These are phyloP conservation scores for Talaromyces sp. DNA, from an alignment of 2,329 filamentous ascomycete genomes.

Conservation along the genomic window DNA sequence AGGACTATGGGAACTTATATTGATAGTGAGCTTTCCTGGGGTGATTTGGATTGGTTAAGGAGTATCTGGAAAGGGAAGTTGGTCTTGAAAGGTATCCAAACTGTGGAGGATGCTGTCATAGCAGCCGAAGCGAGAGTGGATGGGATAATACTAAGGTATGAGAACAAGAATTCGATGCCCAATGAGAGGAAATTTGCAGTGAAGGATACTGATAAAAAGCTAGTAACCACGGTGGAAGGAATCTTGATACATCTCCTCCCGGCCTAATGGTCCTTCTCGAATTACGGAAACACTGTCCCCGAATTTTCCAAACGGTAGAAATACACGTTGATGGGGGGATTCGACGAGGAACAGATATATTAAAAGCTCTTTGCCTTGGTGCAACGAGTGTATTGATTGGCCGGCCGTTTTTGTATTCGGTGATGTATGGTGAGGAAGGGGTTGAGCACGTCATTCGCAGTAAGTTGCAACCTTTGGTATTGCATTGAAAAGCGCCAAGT, in stretches of 20 bases:
- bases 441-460: conserved; percentile 60
- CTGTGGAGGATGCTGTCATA: conserved; percentile 38
- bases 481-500: not conserved
- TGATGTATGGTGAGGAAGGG: conserved; percentile 58
- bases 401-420: conserved; percentile 68
- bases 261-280: conserved; percentile 67
- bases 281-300: conserved; percentile 66
- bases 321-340: conserved; percentile 85
- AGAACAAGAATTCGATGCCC: not conserved
- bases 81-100: conserved; percentile 52
- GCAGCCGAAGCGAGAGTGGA: conserved; percentile 39
- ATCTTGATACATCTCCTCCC: conserved; percentile 73
- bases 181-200: not conserved
- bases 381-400: conserved; percentile 78
- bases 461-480: conserved; percentile 29
- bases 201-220: not conserved
- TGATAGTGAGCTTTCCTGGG: not conserved
- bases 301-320: conserved; percentile 65
- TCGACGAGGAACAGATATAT: conserved; percentile 76
- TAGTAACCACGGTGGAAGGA: conserved; percentile 49
- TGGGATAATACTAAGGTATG: conserved; percentile 38
- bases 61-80: conserved; percentile 28
- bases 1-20: not conserved
- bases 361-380: conserved; percentile 80
- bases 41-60: conserved; percentile 2